Evolutionary conservation across 2,329 filamentous ascomycete species (phyloP).

Genomic region (Penicillium griseofulvum): DNA sequence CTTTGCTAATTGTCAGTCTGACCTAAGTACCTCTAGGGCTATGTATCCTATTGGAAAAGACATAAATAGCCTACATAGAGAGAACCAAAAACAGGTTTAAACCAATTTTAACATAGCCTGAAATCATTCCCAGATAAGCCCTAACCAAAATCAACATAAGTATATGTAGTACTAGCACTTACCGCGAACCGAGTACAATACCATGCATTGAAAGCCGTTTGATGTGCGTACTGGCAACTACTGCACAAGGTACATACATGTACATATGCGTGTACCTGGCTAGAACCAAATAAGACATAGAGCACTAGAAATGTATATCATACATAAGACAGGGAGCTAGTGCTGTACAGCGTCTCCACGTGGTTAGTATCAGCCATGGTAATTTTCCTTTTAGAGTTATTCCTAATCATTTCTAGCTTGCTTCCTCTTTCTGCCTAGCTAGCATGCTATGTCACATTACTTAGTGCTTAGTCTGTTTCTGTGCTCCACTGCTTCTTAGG

Average conservation of each 20-base stretch:
- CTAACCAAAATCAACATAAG: neutral
- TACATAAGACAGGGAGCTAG: conserved; percentile 1
- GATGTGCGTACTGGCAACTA: neutral
- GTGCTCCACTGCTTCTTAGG: neutral
- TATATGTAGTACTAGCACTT: neutral
- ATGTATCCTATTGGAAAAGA: neutral
- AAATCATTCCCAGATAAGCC: neutral
- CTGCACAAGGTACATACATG: neutral
- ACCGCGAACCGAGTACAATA: neutral
- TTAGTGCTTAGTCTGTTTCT: neutral
- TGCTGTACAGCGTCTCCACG: neutral
- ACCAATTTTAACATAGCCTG: neutral
- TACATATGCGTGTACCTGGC: conserved; percentile 2
- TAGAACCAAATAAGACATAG: neutral
- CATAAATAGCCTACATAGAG: neutral
- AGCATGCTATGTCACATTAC: neutral
- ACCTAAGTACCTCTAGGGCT: too few relatives aligned
- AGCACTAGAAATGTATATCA: neutral
- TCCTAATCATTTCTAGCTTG: neutral
- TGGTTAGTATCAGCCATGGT: conserved; percentile 8
- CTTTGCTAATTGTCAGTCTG: neutral
- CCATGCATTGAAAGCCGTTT: neutral
- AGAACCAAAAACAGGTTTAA: neutral
- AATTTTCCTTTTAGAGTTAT: conserved; percentile 6
- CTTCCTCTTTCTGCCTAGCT: neutral